A percentile compares a stretch with the other conserved stretches of the same genome.
Evolutionary conservation across 257 asterid genomes (phyloP).

Genomic region (Plectranthus barbatus): DNA sequence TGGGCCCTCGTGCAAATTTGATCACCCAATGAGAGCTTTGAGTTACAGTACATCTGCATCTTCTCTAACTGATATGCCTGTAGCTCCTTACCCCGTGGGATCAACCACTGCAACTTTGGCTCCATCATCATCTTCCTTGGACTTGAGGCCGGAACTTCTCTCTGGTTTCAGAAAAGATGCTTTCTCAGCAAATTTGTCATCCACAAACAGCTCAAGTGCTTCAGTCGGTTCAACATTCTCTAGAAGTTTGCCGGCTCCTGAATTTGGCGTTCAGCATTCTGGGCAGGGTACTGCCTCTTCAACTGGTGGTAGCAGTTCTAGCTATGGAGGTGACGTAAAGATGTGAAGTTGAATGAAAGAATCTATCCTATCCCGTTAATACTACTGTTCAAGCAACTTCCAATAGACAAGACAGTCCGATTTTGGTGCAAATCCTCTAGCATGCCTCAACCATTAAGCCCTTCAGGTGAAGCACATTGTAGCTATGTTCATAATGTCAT

Average conservation of each 20-base stretch:
- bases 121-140: conserved; percentile 54
- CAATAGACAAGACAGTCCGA: not conserved
- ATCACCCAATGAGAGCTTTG: conserved; percentile 72
- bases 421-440: conserved; percentile 30
- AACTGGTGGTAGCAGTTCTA: conserved; percentile 14
- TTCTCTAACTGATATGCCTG: conserved; percentile 82
- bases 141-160: conserved; percentile 36
- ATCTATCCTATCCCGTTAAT: not conserved
- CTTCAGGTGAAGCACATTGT: conserved; percentile 29
- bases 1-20: conserved; percentile 80
- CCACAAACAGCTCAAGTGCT: conserved; percentile 44
- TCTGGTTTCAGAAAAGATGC: conserved; percentile 27
- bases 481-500: conserved; percentile 39
- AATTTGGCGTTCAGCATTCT: conserved; percentile 32
- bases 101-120: conserved; percentile 59
- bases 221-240: conserved; percentile 52
- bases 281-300: conserved; percentile 30
- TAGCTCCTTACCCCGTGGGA: conserved; percentile 82
- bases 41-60: conserved; percentile 83
- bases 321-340: conserved; percentile 29
- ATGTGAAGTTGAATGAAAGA: conserved; percentile 3
- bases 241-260: conserved; percentile 30
- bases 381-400: conserved; percentile 14
- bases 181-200: conserved; percentile 33
- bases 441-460: conserved; percentile 9